Conservation (phyloP, 345 rosid species). For the Salix arbutifolia region DNA sequence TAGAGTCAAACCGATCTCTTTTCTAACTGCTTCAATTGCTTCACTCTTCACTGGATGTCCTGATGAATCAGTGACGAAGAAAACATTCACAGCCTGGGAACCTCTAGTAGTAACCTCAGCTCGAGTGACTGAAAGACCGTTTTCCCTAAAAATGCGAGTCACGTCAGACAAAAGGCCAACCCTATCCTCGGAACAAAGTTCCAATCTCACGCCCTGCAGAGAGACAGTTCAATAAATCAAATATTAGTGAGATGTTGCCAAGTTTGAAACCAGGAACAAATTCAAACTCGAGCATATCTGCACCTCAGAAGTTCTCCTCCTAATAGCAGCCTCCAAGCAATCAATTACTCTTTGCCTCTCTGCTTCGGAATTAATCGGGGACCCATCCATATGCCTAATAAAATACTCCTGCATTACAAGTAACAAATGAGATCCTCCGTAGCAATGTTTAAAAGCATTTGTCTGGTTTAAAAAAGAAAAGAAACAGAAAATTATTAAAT, state of each 20-base stretch:
- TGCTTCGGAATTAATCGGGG: slow-evolving; percentile 85
- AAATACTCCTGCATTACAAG: slow-evolving; percentile 62
- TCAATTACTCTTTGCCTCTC: slow-evolving; percentile 88
- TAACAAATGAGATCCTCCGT: not conserved
- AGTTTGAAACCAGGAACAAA: slow-evolving; percentile 1
- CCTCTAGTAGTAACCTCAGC: slow-evolving; percentile 91
- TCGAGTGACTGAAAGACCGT: slow-evolving; percentile 71
- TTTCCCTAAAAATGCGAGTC: slow-evolving; percentile 90
- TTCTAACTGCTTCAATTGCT: slow-evolving; percentile 72
- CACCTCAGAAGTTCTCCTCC: slow-evolving; percentile 71
- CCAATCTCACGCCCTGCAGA: slow-evolving; percentile 74
- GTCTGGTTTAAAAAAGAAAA: not conserved
- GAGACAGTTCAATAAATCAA: slow-evolving; percentile 2
- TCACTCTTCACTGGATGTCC: slow-evolving; percentile 62
- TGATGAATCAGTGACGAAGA: slow-evolving; percentile 77
- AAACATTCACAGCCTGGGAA: slow-evolving; percentile 69
- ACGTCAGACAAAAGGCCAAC: slow-evolving; percentile 84
- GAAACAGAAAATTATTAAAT: slow-evolving; percentile 3
- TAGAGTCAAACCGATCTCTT: slow-evolving; percentile 62
- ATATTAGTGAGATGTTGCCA: not conserved
- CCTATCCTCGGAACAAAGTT: slow-evolving; percentile 73
- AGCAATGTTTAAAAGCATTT: not conserved
- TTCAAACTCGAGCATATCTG: not conserved
- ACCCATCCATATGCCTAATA: slow-evolving; percentile 82
- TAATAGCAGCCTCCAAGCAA: slow-evolving; percentile 94